Percentiles rank a stretch among this genome's conserved stretches.
phyloP scores from a whole-genome alignment of 2,329 filamentous ascomycete genomes.

The Colletotrichum eremochloae region DNA sequence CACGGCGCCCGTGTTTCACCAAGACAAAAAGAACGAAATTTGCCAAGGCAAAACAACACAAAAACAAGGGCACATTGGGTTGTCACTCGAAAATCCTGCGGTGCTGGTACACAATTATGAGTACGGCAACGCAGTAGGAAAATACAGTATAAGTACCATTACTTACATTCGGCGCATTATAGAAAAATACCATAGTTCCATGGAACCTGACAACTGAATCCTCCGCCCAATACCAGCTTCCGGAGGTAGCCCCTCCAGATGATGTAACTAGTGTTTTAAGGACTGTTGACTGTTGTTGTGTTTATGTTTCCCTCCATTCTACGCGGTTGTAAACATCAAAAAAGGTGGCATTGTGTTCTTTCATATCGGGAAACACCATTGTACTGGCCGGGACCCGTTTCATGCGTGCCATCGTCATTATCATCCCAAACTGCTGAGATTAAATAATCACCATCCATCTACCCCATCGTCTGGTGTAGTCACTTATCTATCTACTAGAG shows the following conservation, averaged over 20 bases:
- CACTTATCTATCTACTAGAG: not conserved
- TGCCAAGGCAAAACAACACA: no score
- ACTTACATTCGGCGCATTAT: no score
- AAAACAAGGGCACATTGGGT: no score
- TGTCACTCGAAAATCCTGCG: no score
- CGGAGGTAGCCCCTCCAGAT: not conserved
- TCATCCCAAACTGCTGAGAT: not conserved
- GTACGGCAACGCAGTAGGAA: no score
- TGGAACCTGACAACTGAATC: not conserved
- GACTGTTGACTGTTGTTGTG: no score
- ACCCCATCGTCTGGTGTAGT: not conserved
- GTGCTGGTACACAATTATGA: not conserved
- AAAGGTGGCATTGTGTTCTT: not conserved
- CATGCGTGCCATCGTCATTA: not conserved
- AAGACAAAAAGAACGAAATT: no score
- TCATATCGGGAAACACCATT: not conserved
- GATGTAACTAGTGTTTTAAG: not conserved
- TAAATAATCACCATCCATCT: not conserved
- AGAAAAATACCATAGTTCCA: no score
- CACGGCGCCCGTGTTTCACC: no score
- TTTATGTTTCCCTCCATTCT: no score
- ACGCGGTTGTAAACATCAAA: not conserved
- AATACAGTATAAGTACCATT: not conserved
- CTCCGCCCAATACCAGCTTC: not conserved
- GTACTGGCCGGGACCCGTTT: not conserved